These are phyloP conservation scores for Selenicereus undatus DNA, from an alignment of 148 eudicot species.

Conservation along the genomic window DNA sequence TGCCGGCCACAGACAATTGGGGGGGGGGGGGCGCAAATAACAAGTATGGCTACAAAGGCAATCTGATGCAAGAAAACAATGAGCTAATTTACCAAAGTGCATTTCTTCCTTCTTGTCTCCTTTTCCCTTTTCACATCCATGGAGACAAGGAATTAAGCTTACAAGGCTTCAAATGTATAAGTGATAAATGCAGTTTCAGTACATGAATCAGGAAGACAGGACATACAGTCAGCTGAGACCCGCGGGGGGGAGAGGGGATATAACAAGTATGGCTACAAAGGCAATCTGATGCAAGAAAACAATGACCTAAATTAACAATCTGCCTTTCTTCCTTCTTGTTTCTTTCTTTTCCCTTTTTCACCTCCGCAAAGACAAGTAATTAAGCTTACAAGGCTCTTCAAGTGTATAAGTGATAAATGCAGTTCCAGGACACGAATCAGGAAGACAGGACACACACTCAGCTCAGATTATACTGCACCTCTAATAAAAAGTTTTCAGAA, in stretches of 20 bases:
- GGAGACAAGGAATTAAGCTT: not conserved
- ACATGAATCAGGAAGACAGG: not conserved
- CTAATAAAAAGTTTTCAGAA: not conserved
- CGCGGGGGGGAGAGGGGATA: not conserved
- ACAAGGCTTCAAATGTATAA: not conserved
- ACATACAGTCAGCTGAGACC: not conserved
- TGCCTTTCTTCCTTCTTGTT: not conserved
- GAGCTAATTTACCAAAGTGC: not conserved
- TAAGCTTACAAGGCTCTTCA: not conserved
- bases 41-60: not conserved
- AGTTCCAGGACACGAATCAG: not conserved
- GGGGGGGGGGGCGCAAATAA: too few relatives aligned
- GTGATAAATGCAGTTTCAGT: not conserved
- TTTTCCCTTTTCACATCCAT: not conserved
- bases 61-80: not conserved
- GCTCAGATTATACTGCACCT: not conserved
- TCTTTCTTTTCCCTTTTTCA: not conserved
- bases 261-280: not conserved
- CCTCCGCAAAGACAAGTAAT: not conserved
- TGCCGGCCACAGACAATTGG: not conserved
- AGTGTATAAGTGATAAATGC: not conserved
- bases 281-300: not conserved
- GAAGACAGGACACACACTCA: not conserved
- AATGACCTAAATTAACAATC: not conserved
- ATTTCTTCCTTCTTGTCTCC: not conserved